Evolutionary conservation across 2,329 filamentous ascomycete species (phyloP).

Genomic region (Aspergillus fructus): DNA sequence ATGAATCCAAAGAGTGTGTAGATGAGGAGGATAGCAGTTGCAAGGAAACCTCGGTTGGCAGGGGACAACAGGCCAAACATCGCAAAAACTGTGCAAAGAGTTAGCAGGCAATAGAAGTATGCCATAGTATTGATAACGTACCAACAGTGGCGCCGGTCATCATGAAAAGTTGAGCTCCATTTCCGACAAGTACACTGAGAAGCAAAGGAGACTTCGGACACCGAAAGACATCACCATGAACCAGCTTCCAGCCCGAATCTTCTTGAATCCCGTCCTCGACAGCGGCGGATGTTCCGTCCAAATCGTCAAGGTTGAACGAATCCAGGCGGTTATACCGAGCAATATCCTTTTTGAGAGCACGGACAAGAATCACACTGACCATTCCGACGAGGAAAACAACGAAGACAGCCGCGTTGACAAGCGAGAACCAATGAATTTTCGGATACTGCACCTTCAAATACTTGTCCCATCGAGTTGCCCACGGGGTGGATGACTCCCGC

Average conservation of each 20-base stretch:
- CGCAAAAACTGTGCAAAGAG: conserved; percentile 63
- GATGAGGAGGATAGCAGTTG: conserved; percentile 87
- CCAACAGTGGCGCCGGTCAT: conserved; percentile 93
- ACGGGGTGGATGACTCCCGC: conserved; percentile 78
- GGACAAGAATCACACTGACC: conserved; percentile 86
- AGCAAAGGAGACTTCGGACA: conserved; percentile 79
- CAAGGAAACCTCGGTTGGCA: conserved; percentile 89
- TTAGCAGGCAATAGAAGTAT: conserved; percentile 8
- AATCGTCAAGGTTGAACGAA: conserved; percentile 83
- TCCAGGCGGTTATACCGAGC: conserved; percentile 94
- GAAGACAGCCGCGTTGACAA: conserved; percentile 93
- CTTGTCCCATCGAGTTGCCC: conserved; percentile 98
- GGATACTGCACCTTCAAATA: conserved; percentile 96
- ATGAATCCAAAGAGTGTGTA: conserved; percentile 93
- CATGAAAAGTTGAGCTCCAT: conserved; percentile 93
- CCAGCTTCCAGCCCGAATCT: conserved; percentile 97
- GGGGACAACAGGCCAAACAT: conserved; percentile 93
- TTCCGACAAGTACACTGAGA: conserved; percentile 84
- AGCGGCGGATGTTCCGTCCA: conserved; percentile 70
- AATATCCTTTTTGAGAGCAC: conserved; percentile 91
- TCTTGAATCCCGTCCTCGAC: conserved; percentile 93
- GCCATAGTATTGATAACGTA: conserved; percentile 30
- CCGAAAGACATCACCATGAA: conserved; percentile 96
- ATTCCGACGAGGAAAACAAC: conserved; percentile 88
- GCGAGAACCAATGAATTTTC: conserved; percentile 98